Evolutionary conservation across 192 early-diverging fungal species (phyloP), one percentile per base, ranked within the genome.

Genomic region (Rhizoclosmatium globosum): DNA sequence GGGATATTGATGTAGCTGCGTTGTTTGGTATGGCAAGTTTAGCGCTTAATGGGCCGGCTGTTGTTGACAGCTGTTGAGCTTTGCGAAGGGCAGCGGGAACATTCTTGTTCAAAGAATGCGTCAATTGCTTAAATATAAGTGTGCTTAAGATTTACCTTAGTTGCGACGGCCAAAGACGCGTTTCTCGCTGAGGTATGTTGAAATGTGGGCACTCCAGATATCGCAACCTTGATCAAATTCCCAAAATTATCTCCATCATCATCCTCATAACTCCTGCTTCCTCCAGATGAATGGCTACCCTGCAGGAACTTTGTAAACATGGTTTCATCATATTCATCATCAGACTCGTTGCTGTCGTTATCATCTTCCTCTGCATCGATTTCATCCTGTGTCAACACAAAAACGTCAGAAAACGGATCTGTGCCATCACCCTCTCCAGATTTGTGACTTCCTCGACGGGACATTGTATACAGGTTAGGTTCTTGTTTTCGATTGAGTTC

Each of bases 241-340:
- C 9, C 60, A 4, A 62, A 39, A 31, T 19, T 23, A 39, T 62
- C 60, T 62, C 38, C 21, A 31, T 62, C 60, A 31, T 31, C 31
- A 23, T 62, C 60, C 21, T 31, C 21, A 62, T 62, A 19, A 6
- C 21, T 7, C 23, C 21, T 53, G 6, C 9, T 13, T 53, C 50
- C 50, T 13, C 50, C 50, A 13, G 6, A 21, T 4, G 60, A 62
- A 31, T 62, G 19, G 7, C 11, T 4, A 21, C 48, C 69, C 13
- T 56, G 69, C 48, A 71, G n/a, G 38, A 71, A 71, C 50, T 39
- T 11, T n/a, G 21, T 38, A 56, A 71, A 71, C 21, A 56, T 23
- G 2, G 47, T 44, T 46, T 23, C 46, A 41, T 71, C 69, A 48
- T 71, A 71, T 39, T 71, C 69, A 53, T 17, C 50, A 53, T 53